Conservation (phyloP, 441 rosid genomes). For the Pelargonium cotyledonis region DNA sequence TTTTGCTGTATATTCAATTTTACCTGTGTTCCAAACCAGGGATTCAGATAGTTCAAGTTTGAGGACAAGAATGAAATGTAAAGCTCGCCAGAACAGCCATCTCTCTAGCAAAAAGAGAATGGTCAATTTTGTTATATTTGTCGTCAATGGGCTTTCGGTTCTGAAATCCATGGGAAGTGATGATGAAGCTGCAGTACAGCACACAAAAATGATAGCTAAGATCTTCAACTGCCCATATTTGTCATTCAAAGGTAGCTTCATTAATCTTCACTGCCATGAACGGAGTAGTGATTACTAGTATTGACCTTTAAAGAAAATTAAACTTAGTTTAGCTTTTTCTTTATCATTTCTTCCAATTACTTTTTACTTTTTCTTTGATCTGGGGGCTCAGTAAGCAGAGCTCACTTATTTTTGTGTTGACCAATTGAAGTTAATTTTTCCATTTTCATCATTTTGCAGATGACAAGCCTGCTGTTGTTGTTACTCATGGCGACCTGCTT, state of each 20-base stretch:
- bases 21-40: slow-evolving; percentile 33
- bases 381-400: too few species aligned
- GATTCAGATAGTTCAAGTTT: slow-evolving; percentile 44
- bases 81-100: slow-evolving; percentile 29
- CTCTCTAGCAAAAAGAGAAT: slow-evolving; percentile 30
- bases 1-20: not conserved
- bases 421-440: not conserved
- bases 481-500: slow-evolving; percentile 81
- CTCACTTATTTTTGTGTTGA: not conserved
- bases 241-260: slow-evolving; percentile 58
- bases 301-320: not conserved
- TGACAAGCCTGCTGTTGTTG: slow-evolving; percentile 70
- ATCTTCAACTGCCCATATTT: slow-evolving; percentile 51
- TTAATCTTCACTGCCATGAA: not conserved
- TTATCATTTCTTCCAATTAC: not conserved
- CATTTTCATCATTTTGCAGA: slow-evolving; percentile 33
- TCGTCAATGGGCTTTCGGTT: slow-evolving; percentile 49
- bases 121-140: slow-evolving; percentile 66
- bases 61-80: slow-evolving; percentile 33
- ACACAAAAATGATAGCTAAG: slow-evolving; percentile 31
- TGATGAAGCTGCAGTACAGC: slow-evolving; percentile 21
- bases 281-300: not conserved
- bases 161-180: slow-evolving; percentile 43
- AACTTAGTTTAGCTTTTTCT: not conserved
- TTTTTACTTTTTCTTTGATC: not conserved